Base-by-base conservation (phyloP, 1,284 basidiomycete genomes). In the Chondrostereum purpureum region DNA sequence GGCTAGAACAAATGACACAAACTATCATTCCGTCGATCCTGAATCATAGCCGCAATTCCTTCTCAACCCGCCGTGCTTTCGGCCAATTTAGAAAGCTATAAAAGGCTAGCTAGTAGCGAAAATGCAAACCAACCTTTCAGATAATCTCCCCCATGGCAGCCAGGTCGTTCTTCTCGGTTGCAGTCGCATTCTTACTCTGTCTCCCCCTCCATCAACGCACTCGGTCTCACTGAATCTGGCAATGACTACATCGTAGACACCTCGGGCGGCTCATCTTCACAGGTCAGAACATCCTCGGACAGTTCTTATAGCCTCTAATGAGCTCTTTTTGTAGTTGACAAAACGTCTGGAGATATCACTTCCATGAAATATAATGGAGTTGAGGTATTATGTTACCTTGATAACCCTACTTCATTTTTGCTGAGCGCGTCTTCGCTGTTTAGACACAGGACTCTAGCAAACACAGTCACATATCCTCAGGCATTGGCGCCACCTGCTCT, bases 281-380 rank as follows among this genome's bases (percentile, higher is more conserved):
- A 22, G 51, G 51, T 50, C 37, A 23, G 42, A 20, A 24, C 20
- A 10, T 43, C 27, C 8, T 16, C 16, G 5, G n/a, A n/a, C n/a
- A n/a, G n/a, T n/a, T n/a, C n/a, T n/a, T n/a, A n/a, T n/a, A n/a
- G n/a, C 19, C n/a, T 44, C 33, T 12, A 12, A 17, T 10, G 13
- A 31, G 27, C 27, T 31, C 27, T 31, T 8, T 31, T 2, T 18
- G 37, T 39, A 61, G 62, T 64, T 8, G 53, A 60, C 20, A 55
- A 50, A n/a, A 58, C 57, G 17, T 57, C 42, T 40, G 64, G 64
- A 19, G 63, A 66, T 40, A 57, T 66, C 43, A 62, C 59, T 2
- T 66, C 64, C 8, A 58, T 65, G 55, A 46, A 53, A 6, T 66
- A 59, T 54, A 66, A 66, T 44, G 62, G 61, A 11, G 61, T 62